These are phyloP conservation scores for Trichoderma sp. DNA, from an alignment of 2,329 filamentous ascomycete genomes.

Conservation along the genomic window DNA sequence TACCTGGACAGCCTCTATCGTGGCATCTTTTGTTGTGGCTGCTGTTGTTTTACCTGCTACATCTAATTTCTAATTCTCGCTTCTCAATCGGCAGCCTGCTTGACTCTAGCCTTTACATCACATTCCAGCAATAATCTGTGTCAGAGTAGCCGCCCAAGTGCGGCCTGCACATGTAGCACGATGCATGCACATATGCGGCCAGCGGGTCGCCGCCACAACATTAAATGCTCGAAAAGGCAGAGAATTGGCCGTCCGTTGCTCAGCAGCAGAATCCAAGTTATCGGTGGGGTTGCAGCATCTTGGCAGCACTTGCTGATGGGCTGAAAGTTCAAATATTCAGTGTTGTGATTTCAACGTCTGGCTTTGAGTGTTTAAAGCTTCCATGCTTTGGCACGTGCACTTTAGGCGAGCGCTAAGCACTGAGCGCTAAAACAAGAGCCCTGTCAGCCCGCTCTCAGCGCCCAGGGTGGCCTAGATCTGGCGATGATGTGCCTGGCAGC, in stretches of 20 bases:
- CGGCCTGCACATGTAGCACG: no score
- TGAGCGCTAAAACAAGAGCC: slow-evolving; percentile 6
- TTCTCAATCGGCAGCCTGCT: no score
- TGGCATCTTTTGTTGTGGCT: no score
- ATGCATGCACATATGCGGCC: no score
- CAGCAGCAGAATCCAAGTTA: neutral
- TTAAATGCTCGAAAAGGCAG: neutral
- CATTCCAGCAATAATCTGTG: no score
- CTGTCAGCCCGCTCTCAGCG: neutral
- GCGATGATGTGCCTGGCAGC: slow-evolving; percentile 4
- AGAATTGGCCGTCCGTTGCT: neutral
- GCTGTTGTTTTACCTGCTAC: no score
- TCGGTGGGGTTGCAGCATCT: neutral
- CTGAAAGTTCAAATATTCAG: neutral
- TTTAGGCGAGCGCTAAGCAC: slow-evolving; percentile 1
- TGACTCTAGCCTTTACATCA: no score
- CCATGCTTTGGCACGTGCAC: neutral
- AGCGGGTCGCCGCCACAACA: neutral
- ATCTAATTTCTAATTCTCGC: no score
- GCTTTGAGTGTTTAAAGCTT: neutral
- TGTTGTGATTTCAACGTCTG: neutral
- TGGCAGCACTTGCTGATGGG: neutral
- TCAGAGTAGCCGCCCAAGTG: no score
- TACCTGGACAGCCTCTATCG: no score
- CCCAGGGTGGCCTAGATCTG: slow-evolving; percentile 3